Conservation (phyloP, 257 asterid genomes). For the Lavandula angustifolia region DNA sequence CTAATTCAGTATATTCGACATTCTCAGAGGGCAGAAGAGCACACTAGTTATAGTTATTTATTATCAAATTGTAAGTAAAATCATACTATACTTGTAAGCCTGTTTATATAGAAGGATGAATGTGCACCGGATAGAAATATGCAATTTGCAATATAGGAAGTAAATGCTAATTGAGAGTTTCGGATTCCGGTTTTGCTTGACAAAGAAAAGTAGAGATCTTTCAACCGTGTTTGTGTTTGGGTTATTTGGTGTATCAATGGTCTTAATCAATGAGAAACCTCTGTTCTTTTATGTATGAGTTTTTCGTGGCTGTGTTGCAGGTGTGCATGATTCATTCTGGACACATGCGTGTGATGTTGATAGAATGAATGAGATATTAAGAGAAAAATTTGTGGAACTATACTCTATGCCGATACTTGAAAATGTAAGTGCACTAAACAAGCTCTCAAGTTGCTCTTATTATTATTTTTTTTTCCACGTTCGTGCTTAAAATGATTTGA, state of each 20-base stretch:
- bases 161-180: not conserved
- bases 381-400: constrained; percentile 86
- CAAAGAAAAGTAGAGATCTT: not conserved
- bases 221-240: not conserved
- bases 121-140: not conserved
- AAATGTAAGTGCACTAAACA: constrained; percentile 56
- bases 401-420: constrained; percentile 82
- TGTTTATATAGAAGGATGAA: not conserved
- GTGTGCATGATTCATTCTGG: constrained; percentile 98
- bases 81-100: not conserved
- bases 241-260: constrained; percentile 7
- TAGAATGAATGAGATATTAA: constrained; percentile 76
- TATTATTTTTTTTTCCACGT: no score
- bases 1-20: not conserved
- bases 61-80: not conserved
- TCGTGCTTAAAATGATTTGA: not conserved
- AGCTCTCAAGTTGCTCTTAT: constrained; percentile 18
- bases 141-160: not conserved
- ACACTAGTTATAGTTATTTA: no score
- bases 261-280: not conserved
- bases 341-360: constrained; percentile 94
- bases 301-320: constrained; percentile 42
- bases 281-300: not conserved
- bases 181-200: constrained; percentile 2
- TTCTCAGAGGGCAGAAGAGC: constrained; percentile 3